A percentile compares a stretch with the other conserved stretches of the same genome.
phyloP scores from a whole-genome alignment of 1,284 basidiomycete species.

The Austroboletus olivaceoglutinosus region DNA sequence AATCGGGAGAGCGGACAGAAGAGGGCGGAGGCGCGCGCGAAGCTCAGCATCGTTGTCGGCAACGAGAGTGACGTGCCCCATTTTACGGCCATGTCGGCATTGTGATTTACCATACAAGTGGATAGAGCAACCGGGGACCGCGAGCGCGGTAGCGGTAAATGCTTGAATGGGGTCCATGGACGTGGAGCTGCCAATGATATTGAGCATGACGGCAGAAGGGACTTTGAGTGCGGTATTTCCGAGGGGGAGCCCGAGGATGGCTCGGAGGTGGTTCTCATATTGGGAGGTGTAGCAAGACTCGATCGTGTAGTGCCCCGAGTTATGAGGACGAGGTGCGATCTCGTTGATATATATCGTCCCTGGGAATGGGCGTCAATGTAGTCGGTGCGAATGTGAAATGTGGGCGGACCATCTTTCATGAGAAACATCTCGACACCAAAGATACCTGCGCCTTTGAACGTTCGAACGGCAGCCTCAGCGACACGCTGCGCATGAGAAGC shows the following conservation, averaged over 20 bases:
- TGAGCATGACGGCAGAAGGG: constrained; percentile 90
- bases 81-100: constrained; percentile 90
- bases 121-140: constrained; percentile 73
- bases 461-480: constrained; percentile 82
- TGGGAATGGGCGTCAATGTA: constrained; percentile 31
- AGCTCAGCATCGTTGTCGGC: constrained; percentile 82
- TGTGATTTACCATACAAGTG: constrained; percentile 95
- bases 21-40: constrained; percentile 62
- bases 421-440: constrained; percentile 99
- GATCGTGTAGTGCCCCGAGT: constrained; percentile 99
- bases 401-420: constrained; percentile 68
- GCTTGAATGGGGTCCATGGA: constrained; percentile 60
- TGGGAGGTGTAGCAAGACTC: constrained; percentile 96
- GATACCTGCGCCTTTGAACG: constrained; percentile 87
- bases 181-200: constrained; percentile 81
- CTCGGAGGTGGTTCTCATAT: constrained; percentile 97
- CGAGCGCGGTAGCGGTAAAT: constrained; percentile 56
- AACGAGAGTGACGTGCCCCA: constrained; percentile 96
- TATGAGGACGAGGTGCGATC: constrained; percentile 98
- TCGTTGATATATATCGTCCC: constrained; percentile 89
- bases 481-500: constrained; percentile 63
- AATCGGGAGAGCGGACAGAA: constrained; percentile 66
- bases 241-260: constrained; percentile 89
- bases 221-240: constrained; percentile 90
- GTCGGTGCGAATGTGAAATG: background rate